Base-by-base conservation (phyloP, 208 protist species). In the Wallacemonas sp. region DNA sequence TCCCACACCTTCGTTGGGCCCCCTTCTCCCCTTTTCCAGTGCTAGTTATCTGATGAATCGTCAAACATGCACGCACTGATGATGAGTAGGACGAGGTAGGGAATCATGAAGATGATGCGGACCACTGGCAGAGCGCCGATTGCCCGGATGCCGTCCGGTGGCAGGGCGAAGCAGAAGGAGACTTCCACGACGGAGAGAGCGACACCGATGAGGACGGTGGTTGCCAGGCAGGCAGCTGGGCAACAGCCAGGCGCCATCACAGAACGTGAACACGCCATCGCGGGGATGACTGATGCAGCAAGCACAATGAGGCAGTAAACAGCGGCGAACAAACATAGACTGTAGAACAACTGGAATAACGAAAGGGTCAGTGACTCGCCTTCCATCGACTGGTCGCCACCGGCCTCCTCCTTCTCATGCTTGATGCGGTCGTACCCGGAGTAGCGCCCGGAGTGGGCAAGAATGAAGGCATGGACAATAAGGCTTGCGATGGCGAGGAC, bases 241-340 rank as follows among this genome's bases (percentile, higher is more conserved):
- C 9, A 46, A 38, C 58, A 48, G 38, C 58, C 30, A 44, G 58
- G 58, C 37, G 38, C 30, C 10, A 64, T 26, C 15, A 48, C 41
- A 17, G 21, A 26, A 41, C 24, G 41, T 12, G 54, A 64, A 24
- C 32, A 33, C 38, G 24, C 58, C 5, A 46, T 17, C 15, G 58
- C 22, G 19, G 24, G 15, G 21, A 44, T 36, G 41, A 64, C 26
- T 17, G 38, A 64, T 5, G 52, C 58, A 34, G 24, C n/a, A 33
- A 21, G 17, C 38, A 64, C 39, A 15, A 46, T 38, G 30, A 53
- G 38, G 24, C n/a, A 27, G 24, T 64, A 50, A 8, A 29, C n/a
- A 6, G 46, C n/a, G 46, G 5, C 26, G 46, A 6, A 10, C 10
- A 19, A n/a, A 4, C 13, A 54, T 5, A 33, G 5, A 33, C 4